Conservation (phyloP, 2,329 filamentous ascomycete species). For the Penicillium rolfsii region DNA sequence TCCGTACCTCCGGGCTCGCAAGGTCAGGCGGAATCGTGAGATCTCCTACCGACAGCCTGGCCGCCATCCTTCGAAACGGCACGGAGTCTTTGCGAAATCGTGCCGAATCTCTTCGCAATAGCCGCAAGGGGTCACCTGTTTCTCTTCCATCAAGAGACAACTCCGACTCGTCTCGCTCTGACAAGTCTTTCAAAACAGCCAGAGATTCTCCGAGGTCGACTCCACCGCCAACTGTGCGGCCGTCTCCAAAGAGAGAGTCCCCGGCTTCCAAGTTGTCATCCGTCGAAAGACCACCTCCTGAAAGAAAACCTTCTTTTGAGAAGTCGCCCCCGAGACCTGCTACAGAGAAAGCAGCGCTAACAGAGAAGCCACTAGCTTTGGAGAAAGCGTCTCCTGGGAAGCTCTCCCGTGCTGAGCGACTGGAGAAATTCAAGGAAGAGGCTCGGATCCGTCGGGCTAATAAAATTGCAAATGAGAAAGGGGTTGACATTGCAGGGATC, state of each 20-base stretch:
- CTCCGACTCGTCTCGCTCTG: conserved; percentile 29
- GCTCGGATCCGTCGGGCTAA: conserved; percentile 21
- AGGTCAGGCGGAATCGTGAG: conserved; percentile 33
- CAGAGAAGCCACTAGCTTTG: not conserved
- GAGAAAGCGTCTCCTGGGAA: conserved; percentile 16
- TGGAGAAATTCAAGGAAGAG: conserved; percentile 26
- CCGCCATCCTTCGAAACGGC: conserved; percentile 26
- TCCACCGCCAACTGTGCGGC: conserved; percentile 13
- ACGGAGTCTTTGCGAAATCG: conserved; percentile 30
- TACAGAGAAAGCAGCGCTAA: not conserved
- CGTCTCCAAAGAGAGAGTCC: conserved; percentile 15
- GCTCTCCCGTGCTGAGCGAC: conserved; percentile 17
- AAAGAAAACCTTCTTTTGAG: conserved; percentile 10
- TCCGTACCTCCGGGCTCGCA: conserved; percentile 39
- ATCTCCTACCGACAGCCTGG: conserved; percentile 33
- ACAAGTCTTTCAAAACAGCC: conserved; percentile 24
- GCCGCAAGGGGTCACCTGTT: conserved; percentile 23
- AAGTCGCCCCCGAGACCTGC: not conserved
- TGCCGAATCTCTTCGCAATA: conserved; percentile 28
- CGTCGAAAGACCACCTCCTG: conserved; percentile 7
- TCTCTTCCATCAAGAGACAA: conserved; percentile 26
- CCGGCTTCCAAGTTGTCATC: conserved; percentile 6
- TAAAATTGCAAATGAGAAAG: conserved; percentile 12
- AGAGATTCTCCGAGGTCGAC: conserved; percentile 15
- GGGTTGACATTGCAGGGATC: conserved; percentile 30